Percentiles rank a stretch among this genome's conserved stretches.
Conservation (phyloP, 306 rosid genomes). For the Mimosa bimucronata region DNA sequence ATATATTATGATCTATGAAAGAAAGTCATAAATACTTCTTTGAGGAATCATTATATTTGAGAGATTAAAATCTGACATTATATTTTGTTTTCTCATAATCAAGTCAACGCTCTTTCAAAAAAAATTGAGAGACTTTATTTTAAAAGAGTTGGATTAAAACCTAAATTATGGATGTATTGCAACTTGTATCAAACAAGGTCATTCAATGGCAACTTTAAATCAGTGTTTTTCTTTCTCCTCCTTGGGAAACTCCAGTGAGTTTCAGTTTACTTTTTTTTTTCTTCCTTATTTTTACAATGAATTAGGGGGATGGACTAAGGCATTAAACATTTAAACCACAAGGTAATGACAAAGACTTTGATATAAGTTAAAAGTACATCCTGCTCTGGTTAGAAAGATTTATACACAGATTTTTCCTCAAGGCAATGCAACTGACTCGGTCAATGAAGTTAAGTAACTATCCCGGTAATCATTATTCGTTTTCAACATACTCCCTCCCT, state of each 20-base stretch:
- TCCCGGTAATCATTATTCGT: neutral
- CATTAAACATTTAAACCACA: no score
- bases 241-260: neutral
- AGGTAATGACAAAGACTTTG: neutral
- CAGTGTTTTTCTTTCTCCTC: neutral
- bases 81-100: no score
- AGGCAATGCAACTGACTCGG: neutral
- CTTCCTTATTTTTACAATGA: no score
- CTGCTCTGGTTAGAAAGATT: neutral
- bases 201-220: neutral
- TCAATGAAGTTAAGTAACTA: neutral
- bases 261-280: no score
- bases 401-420: neutral
- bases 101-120: neutral
- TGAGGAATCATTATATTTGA: neutral
- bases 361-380: no score
- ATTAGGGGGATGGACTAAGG: no score
- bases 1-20: no score
- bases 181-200: neutral
- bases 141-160: no score
- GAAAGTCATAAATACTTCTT: neutral
- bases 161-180: no score
- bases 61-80: neutral
- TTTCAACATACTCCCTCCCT: neutral
- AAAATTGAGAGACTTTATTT: no score